Base-by-base conservation (phyloP, 306 rosid genomes). In the Spatholobus suberectus region DNA sequence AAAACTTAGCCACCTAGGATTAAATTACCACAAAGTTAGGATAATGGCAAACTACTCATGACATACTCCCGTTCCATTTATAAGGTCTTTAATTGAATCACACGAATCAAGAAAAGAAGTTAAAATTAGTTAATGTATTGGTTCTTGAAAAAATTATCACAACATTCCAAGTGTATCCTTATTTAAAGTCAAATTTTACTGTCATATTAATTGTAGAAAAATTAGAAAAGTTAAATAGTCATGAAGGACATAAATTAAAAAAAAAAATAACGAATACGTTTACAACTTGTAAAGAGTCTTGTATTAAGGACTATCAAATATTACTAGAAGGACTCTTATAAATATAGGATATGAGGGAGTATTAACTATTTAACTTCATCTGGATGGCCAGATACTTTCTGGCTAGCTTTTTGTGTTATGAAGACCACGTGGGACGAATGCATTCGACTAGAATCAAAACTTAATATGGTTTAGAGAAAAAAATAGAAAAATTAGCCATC, bases 1-100 rank as follows among this genome's bases (percentile, higher is more conserved):
- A 94, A 86, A 91, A 92, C 27, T 91, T 92, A 51, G 98, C 97
- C 87, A 92, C 98, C 98, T 94, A 83, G 13, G 62, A 78, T 65
- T 84, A 44, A 63, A 85, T 80, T 38, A 76, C 35, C 79, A 63
- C 79, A 70, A 58, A 34, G 83, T 86, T 81, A 83, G 74, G n/a
- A 83, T 47, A 69, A 70, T 24, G 49, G 59, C 34, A 40, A 59
- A 61, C 66, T 21, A 24, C 12, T 79, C 73, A 79, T 32, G 52
- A 29, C 27, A 58, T 13, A 29, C 11, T 29, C 21, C 8, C 41
- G 6, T 24, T 20, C 67, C 5, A 14, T 27, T 26, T 58, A 58
- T 26, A 27, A 26, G 69, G 41, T 62, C 3, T 13, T 57, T 23
- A 26, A 24, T 37, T 8, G 8, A 59, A 13, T 24, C n/a, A 58